Percentiles rank a stretch among this genome's conserved stretches.
Evolutionary conservation across 2,329 filamentous ascomycete genomes (phyloP).

Genomic region (Pestalotiopsis sp.): DNA sequence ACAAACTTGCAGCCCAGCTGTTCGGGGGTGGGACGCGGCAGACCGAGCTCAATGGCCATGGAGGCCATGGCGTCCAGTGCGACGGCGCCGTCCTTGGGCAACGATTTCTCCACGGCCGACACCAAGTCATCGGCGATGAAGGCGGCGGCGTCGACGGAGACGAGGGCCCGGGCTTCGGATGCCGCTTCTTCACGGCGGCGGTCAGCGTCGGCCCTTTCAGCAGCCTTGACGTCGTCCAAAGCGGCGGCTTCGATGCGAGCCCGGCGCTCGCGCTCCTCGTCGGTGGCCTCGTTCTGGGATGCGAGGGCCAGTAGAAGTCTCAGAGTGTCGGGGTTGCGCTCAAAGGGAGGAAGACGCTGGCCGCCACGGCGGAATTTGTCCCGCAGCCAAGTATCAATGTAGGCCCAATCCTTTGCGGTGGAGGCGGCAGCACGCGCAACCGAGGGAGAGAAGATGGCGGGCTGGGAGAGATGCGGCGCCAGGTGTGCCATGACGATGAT

Average conservation of each 20-base stretch:
- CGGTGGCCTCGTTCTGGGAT: slow-evolving; percentile 73
- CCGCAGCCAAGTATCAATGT: slow-evolving; percentile 80
- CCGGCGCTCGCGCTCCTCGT: slow-evolving; percentile 65
- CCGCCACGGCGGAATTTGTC: slow-evolving; percentile 57
- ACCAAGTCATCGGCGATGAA: slow-evolving; percentile 44
- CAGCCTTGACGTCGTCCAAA: slow-evolving; percentile 49
- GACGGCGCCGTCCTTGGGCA: slow-evolving; percentile 54
- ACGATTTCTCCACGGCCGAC: slow-evolving; percentile 50
- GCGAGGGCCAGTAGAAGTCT: slow-evolving; percentile 73
- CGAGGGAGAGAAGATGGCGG: slow-evolving; percentile 68
- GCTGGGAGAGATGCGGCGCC: slow-evolving; percentile 18
- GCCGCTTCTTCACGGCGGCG: slow-evolving; percentile 14
- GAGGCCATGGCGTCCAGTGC: slow-evolving; percentile 60
- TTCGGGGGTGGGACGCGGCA: slow-evolving; percentile 47
- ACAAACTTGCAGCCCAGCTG: slow-evolving; percentile 53
- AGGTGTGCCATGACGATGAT: slow-evolving; percentile 36
- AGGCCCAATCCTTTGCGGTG: slow-evolving; percentile 87
- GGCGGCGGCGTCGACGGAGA: slow-evolving; percentile 19
- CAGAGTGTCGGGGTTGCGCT: slow-evolving; percentile 84
- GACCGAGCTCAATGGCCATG: slow-evolving; percentile 49
- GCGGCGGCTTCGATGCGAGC: slow-evolving; percentile 60
- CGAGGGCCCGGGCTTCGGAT: not conserved
- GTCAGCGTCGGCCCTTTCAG: slow-evolving; percentile 32
- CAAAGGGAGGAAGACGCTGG: slow-evolving; percentile 69
- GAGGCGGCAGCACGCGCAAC: slow-evolving; percentile 74